Evolutionary conservation across 306 rosid species (phyloP).

Genomic region (Glycyrrhiza uralensis): DNA sequence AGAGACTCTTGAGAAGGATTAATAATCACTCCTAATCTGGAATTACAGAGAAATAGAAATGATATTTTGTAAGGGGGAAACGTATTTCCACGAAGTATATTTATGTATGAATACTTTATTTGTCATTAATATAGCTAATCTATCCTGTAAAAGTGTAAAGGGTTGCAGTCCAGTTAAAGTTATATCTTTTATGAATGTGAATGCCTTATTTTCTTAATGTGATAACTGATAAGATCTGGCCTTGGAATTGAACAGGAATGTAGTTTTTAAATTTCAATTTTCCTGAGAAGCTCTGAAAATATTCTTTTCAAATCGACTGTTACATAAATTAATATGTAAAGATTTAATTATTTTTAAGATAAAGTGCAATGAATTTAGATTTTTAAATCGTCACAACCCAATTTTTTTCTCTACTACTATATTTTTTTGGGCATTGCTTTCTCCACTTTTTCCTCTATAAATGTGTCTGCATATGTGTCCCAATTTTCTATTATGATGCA

Average conservation of each 20-base stretch:
- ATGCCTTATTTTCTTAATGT: background rate
- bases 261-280: background rate
- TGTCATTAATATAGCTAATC: background rate
- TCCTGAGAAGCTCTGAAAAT: background rate
- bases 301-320: background rate
- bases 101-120: background rate
- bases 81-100: background rate
- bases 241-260: background rate
- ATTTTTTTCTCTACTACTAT: background rate
- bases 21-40: background rate
- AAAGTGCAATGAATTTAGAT: background rate
- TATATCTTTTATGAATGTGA: background rate
- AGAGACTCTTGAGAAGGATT: slow-evolving; percentile 12
- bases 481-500: background rate
- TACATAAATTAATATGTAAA: background rate
- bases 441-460: background rate
- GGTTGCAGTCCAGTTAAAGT: background rate
- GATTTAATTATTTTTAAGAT: too few relatives aligned
- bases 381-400: background rate
- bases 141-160: background rate
- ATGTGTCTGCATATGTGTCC: background rate
- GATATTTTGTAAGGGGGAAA: background rate
- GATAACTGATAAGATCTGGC: background rate
- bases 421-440: background rate
- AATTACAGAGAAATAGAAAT: slow-evolving; percentile 5